Conservation (phyloP, 257 asterid species). For the Rhazya stricta region DNA sequence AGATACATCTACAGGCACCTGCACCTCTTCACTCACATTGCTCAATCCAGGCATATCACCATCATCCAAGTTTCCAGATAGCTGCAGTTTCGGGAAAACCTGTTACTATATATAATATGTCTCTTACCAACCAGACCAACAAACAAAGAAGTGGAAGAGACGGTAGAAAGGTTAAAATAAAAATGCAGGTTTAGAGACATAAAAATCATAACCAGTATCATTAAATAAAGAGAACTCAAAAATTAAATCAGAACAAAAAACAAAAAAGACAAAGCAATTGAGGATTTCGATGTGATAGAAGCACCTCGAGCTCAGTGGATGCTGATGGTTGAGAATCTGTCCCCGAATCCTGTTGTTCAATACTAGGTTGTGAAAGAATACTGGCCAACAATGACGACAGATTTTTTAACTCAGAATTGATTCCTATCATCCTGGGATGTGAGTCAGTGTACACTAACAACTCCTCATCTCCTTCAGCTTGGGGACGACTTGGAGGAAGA, state of each 20-base stretch:
- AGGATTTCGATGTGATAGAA: constrained; percentile 15
- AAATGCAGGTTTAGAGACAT: neutral
- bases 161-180: neutral
- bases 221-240: neutral
- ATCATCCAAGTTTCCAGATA: constrained; percentile 44
- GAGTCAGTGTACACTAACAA: constrained; percentile 29
- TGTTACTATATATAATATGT: neutral
- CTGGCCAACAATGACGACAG: constrained; percentile 56
- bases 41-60: constrained; percentile 24
- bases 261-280: constrained; percentile 11
- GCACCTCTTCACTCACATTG: constrained; percentile 38
- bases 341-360: constrained; percentile 32
- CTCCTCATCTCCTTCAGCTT: constrained; percentile 54
- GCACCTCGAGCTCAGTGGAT: constrained; percentile 56
- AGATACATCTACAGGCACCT: constrained; percentile 33
- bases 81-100: constrained; percentile 32
- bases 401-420: constrained; percentile 54
- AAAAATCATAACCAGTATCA: neutral
- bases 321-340: constrained; percentile 35
- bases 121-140: neutral
- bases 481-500: constrained; percentile 56
- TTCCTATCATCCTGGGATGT: constrained; percentile 36
- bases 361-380: constrained; percentile 42
- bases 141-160: neutral
- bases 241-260: constrained; percentile 1